Base-by-base conservation (phyloP, 139 green algal species). In the Micractinium conductrix region DNA sequence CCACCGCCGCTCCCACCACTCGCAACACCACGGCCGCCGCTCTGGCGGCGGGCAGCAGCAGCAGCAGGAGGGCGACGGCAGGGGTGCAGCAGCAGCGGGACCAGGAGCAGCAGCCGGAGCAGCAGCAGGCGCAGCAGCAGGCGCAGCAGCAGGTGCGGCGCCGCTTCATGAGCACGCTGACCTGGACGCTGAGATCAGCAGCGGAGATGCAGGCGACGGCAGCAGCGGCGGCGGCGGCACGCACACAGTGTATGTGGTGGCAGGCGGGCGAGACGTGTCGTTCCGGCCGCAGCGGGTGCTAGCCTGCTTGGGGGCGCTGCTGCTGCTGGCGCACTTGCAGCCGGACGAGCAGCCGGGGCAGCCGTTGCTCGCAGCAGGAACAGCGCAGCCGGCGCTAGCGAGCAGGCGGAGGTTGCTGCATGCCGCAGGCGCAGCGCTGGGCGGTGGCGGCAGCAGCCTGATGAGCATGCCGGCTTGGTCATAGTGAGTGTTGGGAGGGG, bases 221-320 rank as follows among this genome's bases (percentile, higher is more conserved):
- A 40, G 75, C 75, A 40, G 37, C 30, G 45, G 45, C 69, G 69
- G 65, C 65, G 26, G n/a, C 38, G 30, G 10, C 38, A 26, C 9
- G 70, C 12, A 30, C 42, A 38, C 35, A 2, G 55, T 44, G 17
- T 17, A 35, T 22, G 55, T 30, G 30, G 58, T 58, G 3, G 76
- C 10, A 22, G 38, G 26, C 38, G 69, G 40, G 44, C 76, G 65
- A 33, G 83, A 79, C 50, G 68, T 80, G 78, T 42, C 53, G 0
- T 85, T 85, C 21, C 69, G 80, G 37, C 83, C 63, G 45, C 88
- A 83, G 80, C 62, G 80, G 28, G 70, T 33, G 28, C 50, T 90
- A 21, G 86, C 83, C 35, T 88, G 69, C 69, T 33, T 88, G 26
- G 86, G 58, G 10, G 48, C 83, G n/a, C 45, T 90, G 78, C 78